A percentile compares a stretch with the other conserved stretches of the same genome.
Conservation (phyloP, 768 basidiomycete species). For the Termitomyces bulborhizus region DNA sequence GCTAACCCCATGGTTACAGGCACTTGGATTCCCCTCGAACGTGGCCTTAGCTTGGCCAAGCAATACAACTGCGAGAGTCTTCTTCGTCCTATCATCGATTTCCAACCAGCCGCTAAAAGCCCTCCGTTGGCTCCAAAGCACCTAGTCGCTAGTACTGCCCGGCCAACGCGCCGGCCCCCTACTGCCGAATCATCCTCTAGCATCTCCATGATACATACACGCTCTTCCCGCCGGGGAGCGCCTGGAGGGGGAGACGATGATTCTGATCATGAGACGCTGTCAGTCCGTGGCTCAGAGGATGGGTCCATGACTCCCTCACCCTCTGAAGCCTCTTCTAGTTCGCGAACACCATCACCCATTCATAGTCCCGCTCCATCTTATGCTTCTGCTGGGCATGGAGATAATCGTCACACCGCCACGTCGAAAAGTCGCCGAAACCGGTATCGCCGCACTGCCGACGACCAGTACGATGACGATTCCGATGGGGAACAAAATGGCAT, state of each 20-base stretch:
- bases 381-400: conserved; percentile 34
- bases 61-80: conserved; percentile 90
- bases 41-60: conserved; percentile 78
- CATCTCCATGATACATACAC: conserved; percentile 41
- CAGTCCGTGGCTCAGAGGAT: conserved; percentile 76
- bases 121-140: conserved; percentile 97
- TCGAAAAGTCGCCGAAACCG: conserved; percentile 36
- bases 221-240: conserved; percentile 53
- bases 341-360: conserved; percentile 91
- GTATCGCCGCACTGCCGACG: conserved; percentile 40
- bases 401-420: conserved; percentile 29
- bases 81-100: conserved; percentile 92
- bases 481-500: conserved; percentile 45
- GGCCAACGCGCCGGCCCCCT: conserved; percentile 41
- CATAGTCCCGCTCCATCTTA: conserved; percentile 46
- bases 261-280: conserved; percentile 57
- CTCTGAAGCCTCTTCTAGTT: conserved; percentile 79
- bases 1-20: conserved; percentile 40
- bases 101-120: conserved; percentile 82
- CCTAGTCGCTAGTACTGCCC: conserved; percentile 65
- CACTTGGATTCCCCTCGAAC: conserved; percentile 96
- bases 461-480: conserved; percentile 36
- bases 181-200: conserved; percentile 27
- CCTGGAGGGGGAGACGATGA: conserved; percentile 46
- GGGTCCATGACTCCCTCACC: conserved; percentile 89